A percentile compares a stretch with the other conserved stretches of the same genome.
These are phyloP conservation scores for Fusarium nurragi DNA, from an alignment of 2,329 filamentous ascomycete species.

Conservation along the genomic window DNA sequence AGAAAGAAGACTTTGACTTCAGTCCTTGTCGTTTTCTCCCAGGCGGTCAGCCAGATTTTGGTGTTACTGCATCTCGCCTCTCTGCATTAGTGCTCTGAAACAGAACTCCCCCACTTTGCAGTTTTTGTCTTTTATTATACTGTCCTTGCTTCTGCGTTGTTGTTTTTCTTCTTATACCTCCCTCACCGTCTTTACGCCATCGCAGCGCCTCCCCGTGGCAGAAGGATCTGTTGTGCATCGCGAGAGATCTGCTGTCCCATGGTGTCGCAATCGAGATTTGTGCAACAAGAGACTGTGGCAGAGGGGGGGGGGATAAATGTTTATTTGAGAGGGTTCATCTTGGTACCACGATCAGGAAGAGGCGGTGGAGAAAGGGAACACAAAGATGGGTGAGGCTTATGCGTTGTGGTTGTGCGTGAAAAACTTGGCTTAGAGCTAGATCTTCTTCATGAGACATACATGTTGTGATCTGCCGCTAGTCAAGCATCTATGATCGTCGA, in stretches of 20 bases:
- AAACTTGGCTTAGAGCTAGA: slow-evolving; percentile 1
- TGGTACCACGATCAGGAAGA: slow-evolving; percentile 7
- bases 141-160: not conserved
- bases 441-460: slow-evolving; percentile 8
- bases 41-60: slow-evolving; percentile 30
- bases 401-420: not conserved
- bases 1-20: slow-evolving; percentile 1
- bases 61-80: slow-evolving; percentile 36
- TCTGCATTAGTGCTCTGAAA: slow-evolving; percentile 35
- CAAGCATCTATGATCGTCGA: slow-evolving; percentile 14
- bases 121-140: not conserved
- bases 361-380: slow-evolving; percentile 25
- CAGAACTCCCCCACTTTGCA: slow-evolving; percentile 3
- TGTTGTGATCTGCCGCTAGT: slow-evolving; percentile 23
- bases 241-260: slow-evolving; percentile 30
- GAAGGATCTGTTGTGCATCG: slow-evolving; percentile 14
- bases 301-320: not conserved
- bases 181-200: slow-evolving; percentile 36
- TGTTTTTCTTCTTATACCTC: not conserved
- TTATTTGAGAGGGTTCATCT: slow-evolving; percentile 9
- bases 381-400: not conserved
- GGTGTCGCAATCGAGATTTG: slow-evolving; percentile 45
- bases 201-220: slow-evolving; percentile 13
- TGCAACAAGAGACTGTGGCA: slow-evolving; percentile 19
- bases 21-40: not conserved